Conservation (phyloP, 225 moss, liverwort and hornwort genomes). For the Anthoceros angustus region DNA sequence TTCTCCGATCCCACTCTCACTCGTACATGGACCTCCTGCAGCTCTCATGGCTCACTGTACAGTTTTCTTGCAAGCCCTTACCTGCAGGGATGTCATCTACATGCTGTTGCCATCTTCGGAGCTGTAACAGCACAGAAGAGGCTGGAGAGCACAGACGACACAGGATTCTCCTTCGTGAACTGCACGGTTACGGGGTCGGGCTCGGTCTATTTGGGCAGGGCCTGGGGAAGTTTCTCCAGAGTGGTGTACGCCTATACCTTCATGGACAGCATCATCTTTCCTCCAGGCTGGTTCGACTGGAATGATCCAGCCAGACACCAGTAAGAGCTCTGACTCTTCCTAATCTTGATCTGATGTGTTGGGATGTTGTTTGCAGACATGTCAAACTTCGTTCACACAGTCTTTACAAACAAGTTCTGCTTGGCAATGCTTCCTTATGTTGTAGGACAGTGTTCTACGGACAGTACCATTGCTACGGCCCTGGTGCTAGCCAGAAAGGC, state of each 20-base stretch:
- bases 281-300: slow-evolving; percentile 24
- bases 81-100: slow-evolving; percentile 11
- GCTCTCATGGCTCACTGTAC: background rate
- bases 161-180: slow-evolving; percentile 18
- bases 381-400: background rate
- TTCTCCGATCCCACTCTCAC: background rate
- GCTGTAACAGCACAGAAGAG: slow-evolving; percentile 29
- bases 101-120: slow-evolving; percentile 17
- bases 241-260: slow-evolving; percentile 20
- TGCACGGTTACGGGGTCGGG: slow-evolving; percentile 17
- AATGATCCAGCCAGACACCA: slow-evolving; percentile 18
- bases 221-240: slow-evolving; percentile 19
- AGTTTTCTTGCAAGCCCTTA: no score
- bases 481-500: background rate
- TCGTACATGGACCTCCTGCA: background rate
- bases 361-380: background rate
- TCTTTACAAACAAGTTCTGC: background rate
- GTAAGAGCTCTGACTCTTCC: slow-evolving; percentile 9
- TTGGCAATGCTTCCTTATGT: background rate
- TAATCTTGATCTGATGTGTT: background rate
- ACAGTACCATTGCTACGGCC: background rate
- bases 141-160: background rate
- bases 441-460: slow-evolving; percentile 1
- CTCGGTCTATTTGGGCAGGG: slow-evolving; percentile 17
- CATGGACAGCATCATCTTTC: slow-evolving; percentile 16